Conservation (phyloP, 2,329 filamentous ascomycete genomes). For the Myrmaecium sp. region DNA sequence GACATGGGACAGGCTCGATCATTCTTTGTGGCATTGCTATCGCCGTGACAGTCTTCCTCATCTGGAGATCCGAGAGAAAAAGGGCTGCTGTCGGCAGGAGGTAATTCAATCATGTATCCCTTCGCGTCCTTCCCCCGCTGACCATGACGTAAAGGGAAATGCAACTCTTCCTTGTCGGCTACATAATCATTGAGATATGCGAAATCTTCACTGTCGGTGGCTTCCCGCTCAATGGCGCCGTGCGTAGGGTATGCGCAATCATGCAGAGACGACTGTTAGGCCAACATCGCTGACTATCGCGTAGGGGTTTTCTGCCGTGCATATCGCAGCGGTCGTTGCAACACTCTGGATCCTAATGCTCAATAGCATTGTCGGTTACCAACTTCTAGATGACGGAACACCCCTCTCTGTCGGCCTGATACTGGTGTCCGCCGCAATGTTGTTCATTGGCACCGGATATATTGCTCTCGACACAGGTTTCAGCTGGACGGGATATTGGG, state of each 20-base stretch:
- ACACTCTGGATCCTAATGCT: constrained; percentile 83
- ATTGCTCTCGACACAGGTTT: constrained; percentile 90
- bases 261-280: no score
- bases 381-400: constrained; percentile 87
- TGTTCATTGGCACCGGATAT: constrained; percentile 86
- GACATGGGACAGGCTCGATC: constrained; percentile 56
- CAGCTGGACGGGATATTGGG: constrained; percentile 65
- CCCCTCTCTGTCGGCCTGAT: constrained; percentile 65
- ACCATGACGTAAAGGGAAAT: constrained; percentile 54
- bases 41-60: constrained; percentile 43
- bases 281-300: constrained; percentile 1
- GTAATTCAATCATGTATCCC: constrained; percentile 40
- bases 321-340: constrained; percentile 77
- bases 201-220: constrained; percentile 93
- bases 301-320: constrained; percentile 69
- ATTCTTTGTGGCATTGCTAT: constrained; percentile 67
- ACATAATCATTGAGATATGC: constrained; percentile 76
- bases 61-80: constrained; percentile 75
- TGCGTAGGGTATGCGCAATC: constrained; percentile 59
- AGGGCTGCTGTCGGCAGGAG: constrained; percentile 84
- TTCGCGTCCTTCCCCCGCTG: not conserved
- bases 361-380: constrained; percentile 84
- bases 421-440: constrained; percentile 45
- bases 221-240: constrained; percentile 56
- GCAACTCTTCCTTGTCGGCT: constrained; percentile 79